phyloP scores from a whole-genome alignment of 768 basidiomycete genomes.

The Kwoniella heveanensis region DNA sequence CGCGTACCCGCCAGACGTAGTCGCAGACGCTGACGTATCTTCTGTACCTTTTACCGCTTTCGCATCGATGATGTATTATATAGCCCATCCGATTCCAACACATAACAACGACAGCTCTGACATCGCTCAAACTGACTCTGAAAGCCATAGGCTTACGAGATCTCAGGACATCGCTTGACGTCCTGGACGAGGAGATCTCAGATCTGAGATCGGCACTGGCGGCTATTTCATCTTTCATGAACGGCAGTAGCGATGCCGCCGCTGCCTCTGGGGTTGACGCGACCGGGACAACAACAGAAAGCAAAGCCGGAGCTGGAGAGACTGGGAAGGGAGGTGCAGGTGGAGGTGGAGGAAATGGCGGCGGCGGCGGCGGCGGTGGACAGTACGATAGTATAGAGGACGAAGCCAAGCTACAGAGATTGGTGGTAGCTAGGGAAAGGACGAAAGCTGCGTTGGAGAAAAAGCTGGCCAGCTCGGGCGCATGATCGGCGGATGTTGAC shows the following conservation, averaged over 20 bases:
- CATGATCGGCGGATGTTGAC: neutral
- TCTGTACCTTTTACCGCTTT: no score
- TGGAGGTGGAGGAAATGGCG: neutral
- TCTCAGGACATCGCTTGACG: conserved; percentile 30
- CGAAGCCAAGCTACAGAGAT: conserved; percentile 34
- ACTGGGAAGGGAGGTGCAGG: neutral
- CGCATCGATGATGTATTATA: no score
- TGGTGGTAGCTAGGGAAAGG: conserved; percentile 41
- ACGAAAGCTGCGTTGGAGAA: conserved; percentile 37
- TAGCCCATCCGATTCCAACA: conserved; percentile 51
- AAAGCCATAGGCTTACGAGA: conserved; percentile 32
- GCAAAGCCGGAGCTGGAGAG: neutral
- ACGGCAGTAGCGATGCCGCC: neutral
- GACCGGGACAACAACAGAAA: neutral
- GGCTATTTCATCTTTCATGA: conserved; percentile 1
- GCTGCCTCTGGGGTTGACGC: no score
- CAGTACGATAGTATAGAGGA: conserved; percentile 44
- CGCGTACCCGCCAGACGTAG: no score
- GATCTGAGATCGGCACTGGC: conserved; percentile 28
- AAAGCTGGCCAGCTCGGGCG: conserved; percentile 2
- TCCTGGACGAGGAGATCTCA: conserved; percentile 42
- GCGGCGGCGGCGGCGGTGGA: neutral
- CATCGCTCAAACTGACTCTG: conserved; percentile 29
- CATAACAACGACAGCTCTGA: conserved; percentile 42
- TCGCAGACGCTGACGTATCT: conserved; percentile 14